A percentile compares a stretch with the other conserved stretches of the same genome.
phyloP scores from a whole-genome alignment of 768 basidiomycete species.

The Cystofilobasidium bisporidii region DNA sequence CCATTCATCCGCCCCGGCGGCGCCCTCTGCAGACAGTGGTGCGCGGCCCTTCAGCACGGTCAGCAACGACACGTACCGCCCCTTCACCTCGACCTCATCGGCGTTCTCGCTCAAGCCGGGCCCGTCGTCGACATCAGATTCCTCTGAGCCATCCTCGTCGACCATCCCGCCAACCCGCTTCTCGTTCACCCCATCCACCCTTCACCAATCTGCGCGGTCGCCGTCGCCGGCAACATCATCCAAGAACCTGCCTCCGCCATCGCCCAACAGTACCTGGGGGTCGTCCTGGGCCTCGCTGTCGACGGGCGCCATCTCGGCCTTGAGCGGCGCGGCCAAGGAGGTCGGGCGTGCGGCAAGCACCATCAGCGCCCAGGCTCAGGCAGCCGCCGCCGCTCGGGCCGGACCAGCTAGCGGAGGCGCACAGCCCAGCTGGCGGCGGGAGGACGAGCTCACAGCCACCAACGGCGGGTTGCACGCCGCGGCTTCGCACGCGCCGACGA shows the following conservation, averaged over 20 bases:
- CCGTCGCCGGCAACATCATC: neutral
- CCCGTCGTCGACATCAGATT: neutral
- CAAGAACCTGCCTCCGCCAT: neutral
- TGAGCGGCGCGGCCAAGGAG: constrained; percentile 36
- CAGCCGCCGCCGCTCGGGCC: neutral
- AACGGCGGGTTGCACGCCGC: neutral
- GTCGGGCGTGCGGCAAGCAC: constrained; percentile 26
- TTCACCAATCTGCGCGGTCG: neutral
- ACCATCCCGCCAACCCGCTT: constrained; percentile 1
- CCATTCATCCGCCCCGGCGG: constrained; percentile 35
- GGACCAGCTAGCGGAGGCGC: too few relatives aligned
- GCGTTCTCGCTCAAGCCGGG: constrained; percentile 38
- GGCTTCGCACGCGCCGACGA: neutral
- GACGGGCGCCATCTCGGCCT: constrained; percentile 34
- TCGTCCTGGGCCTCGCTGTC: constrained; percentile 29
- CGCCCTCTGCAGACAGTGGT: constrained; percentile 27
- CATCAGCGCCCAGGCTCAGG: constrained; percentile 1
- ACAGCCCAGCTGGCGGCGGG: neutral
- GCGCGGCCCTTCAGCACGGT: constrained; percentile 17
- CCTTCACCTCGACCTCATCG: constrained; percentile 42
- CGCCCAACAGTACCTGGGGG: neutral
- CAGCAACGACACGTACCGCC: constrained; percentile 39
- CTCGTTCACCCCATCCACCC: constrained; percentile 11
- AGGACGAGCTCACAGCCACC: neutral
- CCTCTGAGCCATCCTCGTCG: neutral